These are phyloP conservation scores for Mortierella sp. DNA, from an alignment of 371 early-diverging fungal genomes.

Conservation along the genomic window DNA sequence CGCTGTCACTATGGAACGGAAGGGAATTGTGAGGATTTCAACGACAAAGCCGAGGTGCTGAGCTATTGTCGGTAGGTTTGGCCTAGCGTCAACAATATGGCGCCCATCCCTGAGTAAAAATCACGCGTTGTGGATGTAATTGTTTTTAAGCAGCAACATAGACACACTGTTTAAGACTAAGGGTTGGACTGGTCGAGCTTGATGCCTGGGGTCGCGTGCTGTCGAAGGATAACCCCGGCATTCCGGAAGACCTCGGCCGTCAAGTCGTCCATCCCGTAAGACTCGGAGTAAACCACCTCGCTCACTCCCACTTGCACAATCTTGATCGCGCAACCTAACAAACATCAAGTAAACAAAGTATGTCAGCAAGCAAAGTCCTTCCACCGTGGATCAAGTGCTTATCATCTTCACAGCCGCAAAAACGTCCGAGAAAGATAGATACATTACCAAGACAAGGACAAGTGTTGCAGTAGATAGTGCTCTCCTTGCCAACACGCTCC, in stretches of 20 bases:
- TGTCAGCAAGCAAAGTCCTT: not conserved
- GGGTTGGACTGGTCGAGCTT: conserved; percentile 45
- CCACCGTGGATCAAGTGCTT: not conserved
- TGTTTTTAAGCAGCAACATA: no score
- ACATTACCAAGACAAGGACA: conserved; percentile 82
- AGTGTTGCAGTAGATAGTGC: conserved; percentile 94
- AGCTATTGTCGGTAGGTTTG: no score
- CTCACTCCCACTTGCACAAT: conserved; percentile 95
- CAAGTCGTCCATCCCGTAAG: conserved; percentile 93
- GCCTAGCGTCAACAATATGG: no score
- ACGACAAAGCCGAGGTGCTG: no score
- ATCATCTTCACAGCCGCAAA: not conserved
- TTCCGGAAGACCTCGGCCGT: conserved; percentile 84
- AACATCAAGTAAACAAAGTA: conserved; percentile 26
- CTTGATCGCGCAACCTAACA: conserved; percentile 94
- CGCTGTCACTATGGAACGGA: no score
- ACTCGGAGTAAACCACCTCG: conserved; percentile 90
- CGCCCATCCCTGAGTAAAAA: no score
- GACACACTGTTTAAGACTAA: no score
- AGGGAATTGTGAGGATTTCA: no score
- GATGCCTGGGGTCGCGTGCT: conserved; percentile 78
- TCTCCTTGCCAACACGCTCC: conserved; percentile 78
- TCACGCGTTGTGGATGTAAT: no score
- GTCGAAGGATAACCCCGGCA: conserved; percentile 85
- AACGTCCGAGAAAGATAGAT: not conserved